Evolutionary conservation across 2,329 filamentous ascomycete genomes (phyloP), one percentile per base, ranked within the genome.

Genomic region (Microsporum canis): DNA sequence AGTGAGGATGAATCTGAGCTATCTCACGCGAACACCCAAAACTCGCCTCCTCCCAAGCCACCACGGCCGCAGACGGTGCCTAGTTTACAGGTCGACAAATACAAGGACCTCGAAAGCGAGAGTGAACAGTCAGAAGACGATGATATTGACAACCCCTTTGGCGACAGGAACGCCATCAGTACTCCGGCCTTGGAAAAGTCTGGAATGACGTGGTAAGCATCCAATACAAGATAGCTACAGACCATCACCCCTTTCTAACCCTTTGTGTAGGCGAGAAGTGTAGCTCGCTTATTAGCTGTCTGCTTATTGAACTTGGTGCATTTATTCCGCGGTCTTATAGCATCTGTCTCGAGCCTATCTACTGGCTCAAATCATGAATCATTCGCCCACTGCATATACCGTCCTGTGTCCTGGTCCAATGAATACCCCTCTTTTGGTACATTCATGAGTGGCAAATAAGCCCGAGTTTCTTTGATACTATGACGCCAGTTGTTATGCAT

Each of bases 141-240:
- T n/a, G 87, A 90, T 49, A 88, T 91, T n/a, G 82, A 94, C 65
- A 84, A 95, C 70, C 91, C 91, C 0, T 96, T 96, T 72, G 89
- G 88, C 3, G 90, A 96, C 71, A 83, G 82, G 47, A 91, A 95
- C 70, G 88, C 85, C 12, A 73, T 76, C 41, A 65, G 65, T 27
- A 73, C 73, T 0, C 70, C 73, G 14, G 65, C 58, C 4, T 47
- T 72, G 39, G 73, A 74, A 57, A 70, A 66, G 31, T 60, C 67
- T 5, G 70, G 69, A 47, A 71, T 68, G 57, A 71, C 69, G 17
- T 75, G 72, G 73, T 75, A 70, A 56, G 71, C 67, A 3, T 27
- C 10, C 17, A 7, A 17, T n/a, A 23, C 8, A 1, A 17, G 23
- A 27, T 38, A 29, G 17, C 4, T 5, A 34, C 12, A 12, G 8